phyloP scores from a whole-genome alignment of 2,329 filamentous ascomycete species.

The Alternaria angustiovoidea region DNA sequence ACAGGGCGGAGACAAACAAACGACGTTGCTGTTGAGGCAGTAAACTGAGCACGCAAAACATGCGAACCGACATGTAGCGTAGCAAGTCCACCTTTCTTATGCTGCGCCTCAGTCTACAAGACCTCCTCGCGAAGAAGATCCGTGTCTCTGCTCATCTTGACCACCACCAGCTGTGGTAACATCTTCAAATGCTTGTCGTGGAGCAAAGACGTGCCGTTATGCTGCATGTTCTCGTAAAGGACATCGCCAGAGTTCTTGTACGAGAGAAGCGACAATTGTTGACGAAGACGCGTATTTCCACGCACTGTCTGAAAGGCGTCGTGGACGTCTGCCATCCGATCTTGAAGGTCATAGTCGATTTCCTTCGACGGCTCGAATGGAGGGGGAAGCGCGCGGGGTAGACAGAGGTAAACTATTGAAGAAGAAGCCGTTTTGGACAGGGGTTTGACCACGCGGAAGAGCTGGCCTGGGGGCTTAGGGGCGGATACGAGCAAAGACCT shows the following conservation, averaged over 20 bases:
- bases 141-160: not conserved
- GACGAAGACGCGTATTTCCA: not conserved
- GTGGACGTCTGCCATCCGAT: not conserved
- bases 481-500: not conserved
- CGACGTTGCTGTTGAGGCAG: not conserved
- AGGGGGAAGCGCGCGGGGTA: slow-evolving; percentile 6
- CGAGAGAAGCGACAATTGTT: slow-evolving; percentile 5
- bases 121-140: not conserved
- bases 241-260: not conserved
- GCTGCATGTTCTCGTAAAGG: not conserved
- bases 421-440: not conserved
- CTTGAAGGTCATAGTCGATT: not conserved
- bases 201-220: not conserved
- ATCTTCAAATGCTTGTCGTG: not conserved
- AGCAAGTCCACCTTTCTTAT: not conserved
- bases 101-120: not conserved
- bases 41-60: slow-evolving; percentile 7
- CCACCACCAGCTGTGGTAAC: slow-evolving; percentile 9
- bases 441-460: slow-evolving; percentile 15
- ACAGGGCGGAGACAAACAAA: slow-evolving; percentile 18
- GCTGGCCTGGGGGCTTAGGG: slow-evolving; percentile 6
- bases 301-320: not conserved
- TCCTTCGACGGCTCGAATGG: not conserved
- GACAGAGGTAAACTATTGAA: slow-evolving; percentile 11
- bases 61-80: slow-evolving; percentile 6